Conservation (phyloP, 805 yeast genomes). For the Candida hispaniensis region DNA sequence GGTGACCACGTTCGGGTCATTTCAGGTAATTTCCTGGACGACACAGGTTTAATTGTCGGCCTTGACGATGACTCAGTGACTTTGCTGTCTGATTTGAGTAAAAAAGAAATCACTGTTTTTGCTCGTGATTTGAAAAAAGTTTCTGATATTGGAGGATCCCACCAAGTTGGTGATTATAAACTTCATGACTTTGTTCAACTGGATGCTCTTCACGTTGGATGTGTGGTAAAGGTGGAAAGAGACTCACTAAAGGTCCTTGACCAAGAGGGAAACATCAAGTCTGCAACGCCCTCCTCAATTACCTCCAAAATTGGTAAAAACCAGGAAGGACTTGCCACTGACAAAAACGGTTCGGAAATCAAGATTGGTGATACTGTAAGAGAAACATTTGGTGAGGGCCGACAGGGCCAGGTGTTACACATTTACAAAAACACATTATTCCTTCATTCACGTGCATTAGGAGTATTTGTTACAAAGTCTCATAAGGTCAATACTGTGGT, state of each 20-base stretch:
- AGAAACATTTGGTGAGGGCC: constrained; percentile 70
- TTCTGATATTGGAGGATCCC: constrained; percentile 72
- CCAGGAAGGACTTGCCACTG: constrained; percentile 60
- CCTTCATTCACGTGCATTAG: constrained; percentile 75
- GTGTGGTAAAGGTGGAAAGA: constrained; percentile 81
- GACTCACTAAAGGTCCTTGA: constrained; percentile 71
- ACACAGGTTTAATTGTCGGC: constrained; percentile 86
- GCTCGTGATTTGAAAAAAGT: constrained; percentile 86
- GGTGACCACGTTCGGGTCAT: constrained; percentile 95
- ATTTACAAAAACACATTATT: constrained; percentile 73
- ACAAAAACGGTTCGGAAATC: constrained; percentile 71
- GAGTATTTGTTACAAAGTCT: constrained; percentile 76
- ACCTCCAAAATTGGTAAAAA: constrained; percentile 56
- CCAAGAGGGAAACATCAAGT: constrained; percentile 66
- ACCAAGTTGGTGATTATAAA: constrained; percentile 65
- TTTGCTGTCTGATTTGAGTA: constrained; percentile 78
- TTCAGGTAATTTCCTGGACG: constrained; percentile 85
- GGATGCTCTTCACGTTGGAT: constrained; percentile 78
- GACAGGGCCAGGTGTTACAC: constrained; percentile 82
- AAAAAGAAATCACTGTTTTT: constrained; percentile 81
- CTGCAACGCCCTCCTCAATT: constrained; percentile 71
- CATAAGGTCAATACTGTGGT: constrained; percentile 72
- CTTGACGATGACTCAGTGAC: constrained; percentile 79
- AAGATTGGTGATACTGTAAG: constrained; percentile 88
- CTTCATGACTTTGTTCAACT: constrained; percentile 83